A percentile compares a stretch with the other conserved stretches of the same genome.
phyloP scores from a whole-genome alignment of 495 filamentous ascomycete genomes.

The Margaritispora aquatica region DNA sequence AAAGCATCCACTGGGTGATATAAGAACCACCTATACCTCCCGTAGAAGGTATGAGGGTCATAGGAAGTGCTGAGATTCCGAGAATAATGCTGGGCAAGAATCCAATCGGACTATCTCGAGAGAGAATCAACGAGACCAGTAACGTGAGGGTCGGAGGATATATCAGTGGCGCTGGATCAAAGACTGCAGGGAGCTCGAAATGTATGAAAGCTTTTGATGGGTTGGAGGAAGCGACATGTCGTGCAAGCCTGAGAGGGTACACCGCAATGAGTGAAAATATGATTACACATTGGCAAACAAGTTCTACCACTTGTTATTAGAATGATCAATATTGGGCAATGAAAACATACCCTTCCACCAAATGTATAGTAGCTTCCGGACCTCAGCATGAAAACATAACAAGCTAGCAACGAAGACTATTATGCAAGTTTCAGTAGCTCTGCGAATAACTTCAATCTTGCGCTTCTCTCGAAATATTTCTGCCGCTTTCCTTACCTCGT shows the following conservation, averaged over 20 bases:
- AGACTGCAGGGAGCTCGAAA: constrained; percentile 56
- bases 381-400: constrained; percentile 27
- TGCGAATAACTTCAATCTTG: constrained; percentile 38
- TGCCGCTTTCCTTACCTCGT: constrained; percentile 16
- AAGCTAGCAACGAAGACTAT: constrained; percentile 36
- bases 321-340: neutral
- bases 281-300: constrained; percentile 36
- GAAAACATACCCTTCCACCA: constrained; percentile 19
- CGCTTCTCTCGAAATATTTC: constrained; percentile 31
- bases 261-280: constrained; percentile 37
- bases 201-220: constrained; percentile 17
- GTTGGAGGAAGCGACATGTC: constrained; percentile 12
- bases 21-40: constrained; percentile 48
- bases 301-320: constrained; percentile 30
- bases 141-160: constrained; percentile 77
- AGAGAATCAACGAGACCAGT: constrained; percentile 71
- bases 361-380: constrained; percentile 23
- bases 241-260: constrained; percentile 38
- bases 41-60: constrained; percentile 59
- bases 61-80: constrained; percentile 70
- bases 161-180: constrained; percentile 87
- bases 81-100: constrained; percentile 78
- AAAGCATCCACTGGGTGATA: constrained; percentile 66
- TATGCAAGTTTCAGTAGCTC: constrained; percentile 36
- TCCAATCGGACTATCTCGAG: constrained; percentile 43